phyloP scores from a whole-genome alignment of 106 monocot species.

The Alisma plantagoaquatica region DNA sequence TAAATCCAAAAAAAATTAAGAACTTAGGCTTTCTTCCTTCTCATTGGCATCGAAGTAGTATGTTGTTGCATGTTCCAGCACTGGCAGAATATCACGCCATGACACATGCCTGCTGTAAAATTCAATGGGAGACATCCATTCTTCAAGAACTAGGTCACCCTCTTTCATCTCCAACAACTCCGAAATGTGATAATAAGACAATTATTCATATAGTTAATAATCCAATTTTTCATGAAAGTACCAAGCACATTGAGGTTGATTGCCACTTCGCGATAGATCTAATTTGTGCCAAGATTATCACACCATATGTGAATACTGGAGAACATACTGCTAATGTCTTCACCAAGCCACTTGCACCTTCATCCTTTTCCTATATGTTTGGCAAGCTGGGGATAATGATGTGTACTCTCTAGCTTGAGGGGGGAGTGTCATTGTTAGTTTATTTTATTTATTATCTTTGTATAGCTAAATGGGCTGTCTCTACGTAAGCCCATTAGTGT shows the following conservation, averaged over 20 bases:
- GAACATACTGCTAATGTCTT: not conserved
- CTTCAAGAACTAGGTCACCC: not conserved
- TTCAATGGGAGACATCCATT: not conserved
- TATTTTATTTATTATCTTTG: too few species aligned
- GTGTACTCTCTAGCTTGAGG: not conserved
- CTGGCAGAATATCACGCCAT: not conserved
- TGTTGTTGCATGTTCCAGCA: not conserved
- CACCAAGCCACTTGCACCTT: not conserved
- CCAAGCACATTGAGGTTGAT: not conserved
- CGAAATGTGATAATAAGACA: not conserved
- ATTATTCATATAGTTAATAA: not conserved
- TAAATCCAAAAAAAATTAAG: too few species aligned
- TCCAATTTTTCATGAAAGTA: not conserved
- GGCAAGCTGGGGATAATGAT: not conserved
- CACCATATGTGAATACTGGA: not conserved
- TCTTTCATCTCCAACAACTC: not conserved
- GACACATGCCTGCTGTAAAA: not conserved
- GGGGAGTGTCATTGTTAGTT: not conserved
- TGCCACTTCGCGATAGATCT: not conserved
- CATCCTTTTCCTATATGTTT: too few species aligned
- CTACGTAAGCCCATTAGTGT: too few species aligned
- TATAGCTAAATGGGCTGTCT: too few species aligned
- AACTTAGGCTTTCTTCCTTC: too few species aligned
- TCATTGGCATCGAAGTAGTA: too few species aligned
- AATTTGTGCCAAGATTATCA: not conserved